Percentiles rank a stretch among this genome's conserved stretches.
Conservation (phyloP, 768 basidiomycete genomes). For the Macrolepiota albuminosa region DNA sequence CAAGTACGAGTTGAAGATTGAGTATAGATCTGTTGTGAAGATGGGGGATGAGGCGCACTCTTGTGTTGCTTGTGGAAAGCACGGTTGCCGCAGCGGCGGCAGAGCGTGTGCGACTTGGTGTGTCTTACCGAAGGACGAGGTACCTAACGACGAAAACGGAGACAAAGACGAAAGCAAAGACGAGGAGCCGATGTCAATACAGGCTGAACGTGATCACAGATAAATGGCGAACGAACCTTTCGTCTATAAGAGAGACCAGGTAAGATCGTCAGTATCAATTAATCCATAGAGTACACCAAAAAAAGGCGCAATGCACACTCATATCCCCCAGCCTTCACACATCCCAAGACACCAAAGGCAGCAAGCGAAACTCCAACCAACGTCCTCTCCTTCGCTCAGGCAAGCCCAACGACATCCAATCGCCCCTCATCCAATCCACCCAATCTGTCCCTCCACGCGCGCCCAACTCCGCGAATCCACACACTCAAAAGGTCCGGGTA, state of each 20-base stretch:
- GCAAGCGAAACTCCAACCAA: background rate
- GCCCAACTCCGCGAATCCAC: slow-evolving; percentile 9
- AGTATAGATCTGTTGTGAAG: background rate
- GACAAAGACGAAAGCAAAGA: no score
- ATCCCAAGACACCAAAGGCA: background rate
- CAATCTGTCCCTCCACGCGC: slow-evolving; percentile 5
- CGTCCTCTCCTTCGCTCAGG: background rate
- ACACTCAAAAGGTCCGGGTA: slow-evolving; percentile 9
- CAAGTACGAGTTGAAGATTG: background rate
- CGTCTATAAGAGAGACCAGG: slow-evolving; percentile 44
- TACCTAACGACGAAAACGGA: slow-evolving; percentile 49
- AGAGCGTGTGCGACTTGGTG: slow-evolving; percentile 95
- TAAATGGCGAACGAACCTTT: slow-evolving; percentile 60
- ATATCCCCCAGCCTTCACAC: background rate
- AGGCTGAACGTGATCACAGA: background rate
- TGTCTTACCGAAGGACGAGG: slow-evolving; percentile 98
- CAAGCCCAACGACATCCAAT: background rate
- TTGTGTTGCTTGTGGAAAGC: slow-evolving; percentile 99
- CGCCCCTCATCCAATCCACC: background rate
- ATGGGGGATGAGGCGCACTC: slow-evolving; percentile 39
- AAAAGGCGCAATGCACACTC: background rate
- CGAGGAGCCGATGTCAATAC: slow-evolving; percentile 4
- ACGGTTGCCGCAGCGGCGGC: slow-evolving; percentile 93
- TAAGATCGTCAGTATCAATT: slow-evolving; percentile 16
- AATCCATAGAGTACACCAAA: background rate